A percentile compares a stretch with the other conserved stretches of the same genome.
These are phyloP conservation scores for Boletus insuetus DNA, from an alignment of 768 basidiomycete genomes.

Conservation along the genomic window DNA sequence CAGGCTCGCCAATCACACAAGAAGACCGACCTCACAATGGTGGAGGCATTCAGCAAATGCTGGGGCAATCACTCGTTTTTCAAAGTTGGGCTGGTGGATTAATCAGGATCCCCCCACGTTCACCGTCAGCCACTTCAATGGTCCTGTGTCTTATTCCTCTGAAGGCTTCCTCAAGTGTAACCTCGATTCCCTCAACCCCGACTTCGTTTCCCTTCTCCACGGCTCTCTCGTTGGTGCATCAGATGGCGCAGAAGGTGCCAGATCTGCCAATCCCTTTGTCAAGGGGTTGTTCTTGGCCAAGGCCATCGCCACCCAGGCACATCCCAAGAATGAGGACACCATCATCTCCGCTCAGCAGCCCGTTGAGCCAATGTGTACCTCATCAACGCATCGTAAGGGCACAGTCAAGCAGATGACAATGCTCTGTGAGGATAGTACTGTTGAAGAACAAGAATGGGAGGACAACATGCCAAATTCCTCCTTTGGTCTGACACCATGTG, in stretches of 20 bases:
- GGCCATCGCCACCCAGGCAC: slow-evolving; percentile 80
- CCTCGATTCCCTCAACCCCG: slow-evolving; percentile 84
- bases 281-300: slow-evolving; percentile 88
- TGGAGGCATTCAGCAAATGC: slow-evolving; percentile 89
- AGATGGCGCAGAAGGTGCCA: slow-evolving; percentile 62
- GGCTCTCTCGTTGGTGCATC: slow-evolving; percentile 40
- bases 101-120: too few species aligned
- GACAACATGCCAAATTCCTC: slow-evolving; percentile 36
- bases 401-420: slow-evolving; percentile 53
- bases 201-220: slow-evolving; percentile 86
- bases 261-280: slow-evolving; percentile 89
- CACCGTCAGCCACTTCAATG: too few species aligned
- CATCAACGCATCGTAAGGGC: slow-evolving; percentile 81
- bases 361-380: slow-evolving; percentile 91
- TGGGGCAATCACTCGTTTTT: slow-evolving; percentile 94
- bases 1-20: slow-evolving; percentile 83
- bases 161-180: slow-evolving; percentile 90
- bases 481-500: slow-evolving; percentile 48
- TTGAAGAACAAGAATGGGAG: slow-evolving; percentile 49
- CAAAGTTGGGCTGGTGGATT: slow-evolving; percentile 83
- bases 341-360: slow-evolving; percentile 93
- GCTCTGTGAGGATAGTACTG: slow-evolving; percentile 30
- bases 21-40: slow-evolving; percentile 92
- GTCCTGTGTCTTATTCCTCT: slow-evolving; percentile 86
- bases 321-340: slow-evolving; percentile 90